These are phyloP conservation scores for Letharia columbiana DNA, from an alignment of 495 filamentous ascomycete species.

Conservation along the genomic window DNA sequence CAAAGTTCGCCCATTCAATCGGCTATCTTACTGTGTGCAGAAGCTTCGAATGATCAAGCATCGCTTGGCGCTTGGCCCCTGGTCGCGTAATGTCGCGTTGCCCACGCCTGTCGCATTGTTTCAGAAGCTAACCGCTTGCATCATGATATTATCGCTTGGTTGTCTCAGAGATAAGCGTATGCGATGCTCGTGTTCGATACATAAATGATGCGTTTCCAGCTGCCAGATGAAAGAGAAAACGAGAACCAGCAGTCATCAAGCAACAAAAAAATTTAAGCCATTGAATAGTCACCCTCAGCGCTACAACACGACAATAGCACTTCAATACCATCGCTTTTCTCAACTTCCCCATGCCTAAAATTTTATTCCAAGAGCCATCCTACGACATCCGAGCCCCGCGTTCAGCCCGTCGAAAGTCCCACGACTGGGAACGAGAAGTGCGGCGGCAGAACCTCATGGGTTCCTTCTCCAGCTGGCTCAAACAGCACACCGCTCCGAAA, in stretches of 20 bases:
- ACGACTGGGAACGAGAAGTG: not conserved
- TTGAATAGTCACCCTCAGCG: too few relatives aligned
- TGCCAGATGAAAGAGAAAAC: not conserved
- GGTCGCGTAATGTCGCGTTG: not conserved
- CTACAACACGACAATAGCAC: not conserved
- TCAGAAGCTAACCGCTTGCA: not conserved
- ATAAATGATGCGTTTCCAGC: not conserved
- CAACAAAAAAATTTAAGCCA: not conserved
- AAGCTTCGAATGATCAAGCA: not conserved
- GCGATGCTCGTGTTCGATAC: not conserved
- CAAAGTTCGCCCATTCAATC: not conserved
- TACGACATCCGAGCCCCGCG: conserved; percentile 1
- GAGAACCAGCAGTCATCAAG: not conserved
- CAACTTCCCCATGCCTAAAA: not conserved
- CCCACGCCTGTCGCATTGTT: not conserved
- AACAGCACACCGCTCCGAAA: not conserved
- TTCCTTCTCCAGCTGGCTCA: not conserved
- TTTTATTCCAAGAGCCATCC: not conserved
- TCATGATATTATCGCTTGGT: not conserved
- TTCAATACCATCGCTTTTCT: not conserved
- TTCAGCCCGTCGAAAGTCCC: not conserved
- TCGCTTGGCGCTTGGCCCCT: not conserved
- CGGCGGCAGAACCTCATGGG: not conserved
- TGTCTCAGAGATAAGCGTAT: not conserved
- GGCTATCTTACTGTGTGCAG: not conserved